Evolutionary conservation across 2,329 filamentous ascomycete genomes (phyloP).

Genomic region (Cercospora sp.): DNA sequence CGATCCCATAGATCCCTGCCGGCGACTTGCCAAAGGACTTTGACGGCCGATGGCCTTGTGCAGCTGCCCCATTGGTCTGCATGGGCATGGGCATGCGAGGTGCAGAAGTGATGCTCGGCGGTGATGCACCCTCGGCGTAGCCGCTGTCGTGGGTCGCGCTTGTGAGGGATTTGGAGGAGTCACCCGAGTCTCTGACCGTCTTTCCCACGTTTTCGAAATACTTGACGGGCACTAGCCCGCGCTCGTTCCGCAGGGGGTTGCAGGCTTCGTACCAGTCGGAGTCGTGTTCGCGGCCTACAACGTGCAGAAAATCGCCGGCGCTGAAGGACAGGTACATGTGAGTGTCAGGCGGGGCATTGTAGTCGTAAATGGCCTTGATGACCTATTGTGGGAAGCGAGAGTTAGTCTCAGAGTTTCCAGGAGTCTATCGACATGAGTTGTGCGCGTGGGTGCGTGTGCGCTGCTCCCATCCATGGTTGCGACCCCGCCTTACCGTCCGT

Average conservation of each 20-base stretch:
- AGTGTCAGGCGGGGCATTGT: conserved; percentile 65
- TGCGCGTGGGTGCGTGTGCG: not conserved
- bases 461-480: not conserved
- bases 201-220: conserved; percentile 93
- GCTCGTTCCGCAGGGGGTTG: conserved; percentile 85
- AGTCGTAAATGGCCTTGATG: conserved; percentile 94
- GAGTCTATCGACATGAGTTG: conserved; percentile 3
- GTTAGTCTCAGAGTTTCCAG: conserved; percentile 17
- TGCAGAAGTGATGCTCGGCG: conserved; percentile 34
- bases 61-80: conserved; percentile 29
- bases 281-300: conserved; percentile 93
- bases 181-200: conserved; percentile 82
- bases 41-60: conserved; percentile 35
- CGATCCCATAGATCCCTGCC: conserved; percentile 89
- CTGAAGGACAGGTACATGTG: conserved; percentile 77
- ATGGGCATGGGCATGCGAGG: conserved; percentile 29
- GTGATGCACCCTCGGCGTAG: conserved; percentile 63
- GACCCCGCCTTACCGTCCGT: not conserved
- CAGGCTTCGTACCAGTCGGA: conserved; percentile 97
- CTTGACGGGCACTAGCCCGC: conserved; percentile 87
- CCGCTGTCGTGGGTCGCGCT: conserved; percentile 83
- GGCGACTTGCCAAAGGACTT: conserved; percentile 53
- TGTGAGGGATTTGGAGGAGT: conserved; percentile 42
- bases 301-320: conserved; percentile 96
- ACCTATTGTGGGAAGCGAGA: conserved; percentile 58